Evolutionary conservation across 2,329 filamentous ascomycete genomes (phyloP).

Genomic region (Fusarium sp.): DNA sequence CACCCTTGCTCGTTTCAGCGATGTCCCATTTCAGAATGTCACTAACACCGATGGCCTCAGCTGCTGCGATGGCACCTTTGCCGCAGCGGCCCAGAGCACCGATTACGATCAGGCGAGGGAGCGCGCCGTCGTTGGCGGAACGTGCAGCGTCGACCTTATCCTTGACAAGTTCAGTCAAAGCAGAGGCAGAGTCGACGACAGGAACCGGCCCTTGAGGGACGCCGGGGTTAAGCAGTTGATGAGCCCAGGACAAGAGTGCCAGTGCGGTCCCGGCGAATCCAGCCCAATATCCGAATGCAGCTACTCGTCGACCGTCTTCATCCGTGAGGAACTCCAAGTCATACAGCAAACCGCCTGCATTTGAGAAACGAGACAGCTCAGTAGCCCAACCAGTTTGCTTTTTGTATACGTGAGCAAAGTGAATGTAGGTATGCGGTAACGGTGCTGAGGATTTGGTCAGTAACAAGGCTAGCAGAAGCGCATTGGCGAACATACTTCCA

Average conservation of each 20-base stretch:
- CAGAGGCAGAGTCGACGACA: not conserved
- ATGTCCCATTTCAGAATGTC: not conserved
- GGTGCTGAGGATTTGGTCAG: not conserved
- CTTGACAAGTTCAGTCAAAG: not conserved
- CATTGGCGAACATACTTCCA: not conserved
- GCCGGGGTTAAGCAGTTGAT: not conserved
- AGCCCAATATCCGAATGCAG: not conserved
- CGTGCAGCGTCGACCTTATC: not conserved
- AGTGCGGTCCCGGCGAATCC: not conserved
- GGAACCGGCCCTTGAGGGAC: not conserved
- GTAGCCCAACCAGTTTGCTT: not conserved
- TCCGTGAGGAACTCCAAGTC: not conserved
- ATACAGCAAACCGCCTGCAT: accelerated
- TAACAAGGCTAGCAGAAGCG: no score
- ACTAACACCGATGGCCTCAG: not conserved
- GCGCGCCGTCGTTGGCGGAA: not conserved
- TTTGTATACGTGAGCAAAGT: not conserved
- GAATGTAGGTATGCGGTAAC: not conserved
- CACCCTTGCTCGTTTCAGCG: not conserved
- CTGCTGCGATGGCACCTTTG: not conserved
- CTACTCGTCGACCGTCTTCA: not conserved
- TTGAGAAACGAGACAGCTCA: not conserved
- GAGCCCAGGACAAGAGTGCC: not conserved
- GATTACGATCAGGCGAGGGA: not conserved
- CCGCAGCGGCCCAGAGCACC: not conserved